Conservation (phyloP, 148 eudicot genomes). For the Spergularia bocconei region DNA sequence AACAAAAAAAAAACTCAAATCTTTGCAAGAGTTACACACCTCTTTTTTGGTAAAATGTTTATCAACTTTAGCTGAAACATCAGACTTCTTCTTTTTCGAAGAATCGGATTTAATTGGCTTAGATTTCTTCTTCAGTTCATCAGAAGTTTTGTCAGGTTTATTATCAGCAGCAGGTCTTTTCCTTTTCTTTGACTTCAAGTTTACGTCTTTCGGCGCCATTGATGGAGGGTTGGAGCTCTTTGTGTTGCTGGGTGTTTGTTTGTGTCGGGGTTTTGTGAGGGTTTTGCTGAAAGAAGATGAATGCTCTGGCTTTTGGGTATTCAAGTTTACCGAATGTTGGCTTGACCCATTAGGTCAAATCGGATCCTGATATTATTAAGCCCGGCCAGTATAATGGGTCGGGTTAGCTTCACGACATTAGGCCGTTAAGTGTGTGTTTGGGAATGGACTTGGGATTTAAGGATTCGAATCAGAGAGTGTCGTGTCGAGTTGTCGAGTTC, state of each 20-base stretch:
- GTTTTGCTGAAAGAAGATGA: conserved; percentile 5
- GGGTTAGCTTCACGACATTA: too few species aligned
- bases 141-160: conserved; percentile 20
- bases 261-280: conserved; percentile 25
- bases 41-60: conserved; percentile 12
- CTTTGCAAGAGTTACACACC: conserved; percentile 48
- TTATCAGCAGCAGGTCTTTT: conserved; percentile 29
- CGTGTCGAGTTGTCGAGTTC: too few species aligned
- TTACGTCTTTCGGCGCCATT: conserved; percentile 31
- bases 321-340: background rate
- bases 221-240: background rate
- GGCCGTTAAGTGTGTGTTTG: too few species aligned
- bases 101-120: conserved; percentile 11
- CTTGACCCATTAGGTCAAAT: background rate
- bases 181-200: conserved; percentile 39
- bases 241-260: background rate
- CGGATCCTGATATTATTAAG: background rate
- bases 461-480: too few species aligned
- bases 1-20: conserved; percentile 21
- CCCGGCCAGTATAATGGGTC: too few species aligned
- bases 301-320: too few species aligned
- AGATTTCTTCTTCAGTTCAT: conserved; percentile 37
- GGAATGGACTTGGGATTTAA: too few species aligned
- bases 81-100: conserved; percentile 30
- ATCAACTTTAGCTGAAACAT: conserved; percentile 12